Conservation (phyloP, 495 filamentous ascomycete species). For the Pyrenula massariospora region DNA sequence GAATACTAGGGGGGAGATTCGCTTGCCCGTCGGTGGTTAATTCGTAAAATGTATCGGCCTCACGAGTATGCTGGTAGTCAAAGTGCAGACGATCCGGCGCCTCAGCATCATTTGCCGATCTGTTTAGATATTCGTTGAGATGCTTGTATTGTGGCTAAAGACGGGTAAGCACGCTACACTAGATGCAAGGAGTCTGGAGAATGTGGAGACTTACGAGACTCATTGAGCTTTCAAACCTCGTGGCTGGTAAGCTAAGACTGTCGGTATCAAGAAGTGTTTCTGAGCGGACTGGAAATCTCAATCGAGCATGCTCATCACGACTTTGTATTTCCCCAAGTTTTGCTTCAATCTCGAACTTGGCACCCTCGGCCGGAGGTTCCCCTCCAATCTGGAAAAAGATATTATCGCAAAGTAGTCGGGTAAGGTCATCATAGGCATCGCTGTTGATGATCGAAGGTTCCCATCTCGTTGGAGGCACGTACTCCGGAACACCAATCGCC, state of each 20-base stretch:
- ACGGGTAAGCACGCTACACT: constrained; percentile 8
- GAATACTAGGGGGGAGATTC: constrained; percentile 40
- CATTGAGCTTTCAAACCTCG: constrained; percentile 72
- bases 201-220: constrained; percentile 49
- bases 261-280: constrained; percentile 51
- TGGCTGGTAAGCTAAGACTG: constrained; percentile 30
- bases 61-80: constrained; percentile 66
- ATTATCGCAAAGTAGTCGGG: constrained; percentile 60
- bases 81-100: constrained; percentile 50
- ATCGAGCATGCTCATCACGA: constrained; percentile 51
- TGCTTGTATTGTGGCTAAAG: constrained; percentile 59
- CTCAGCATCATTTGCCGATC: constrained; percentile 36
- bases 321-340: constrained; percentile 77
- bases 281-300: constrained; percentile 49
- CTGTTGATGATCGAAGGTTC: constrained; percentile 58
- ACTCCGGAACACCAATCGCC: constrained; percentile 1
- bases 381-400: constrained; percentile 52
- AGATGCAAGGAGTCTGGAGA: constrained; percentile 1
- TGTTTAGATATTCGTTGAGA: constrained; percentile 74
- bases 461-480: constrained; percentile 41
- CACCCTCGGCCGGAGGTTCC: constrained; percentile 39
- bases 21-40: constrained; percentile 42
- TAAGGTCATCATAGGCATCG: constrained; percentile 56
- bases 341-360: constrained; percentile 83
- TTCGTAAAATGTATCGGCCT: constrained; percentile 73